Conservation (phyloP, 495 filamentous ascomycete species). For the Aspergillus avenaceus region DNA sequence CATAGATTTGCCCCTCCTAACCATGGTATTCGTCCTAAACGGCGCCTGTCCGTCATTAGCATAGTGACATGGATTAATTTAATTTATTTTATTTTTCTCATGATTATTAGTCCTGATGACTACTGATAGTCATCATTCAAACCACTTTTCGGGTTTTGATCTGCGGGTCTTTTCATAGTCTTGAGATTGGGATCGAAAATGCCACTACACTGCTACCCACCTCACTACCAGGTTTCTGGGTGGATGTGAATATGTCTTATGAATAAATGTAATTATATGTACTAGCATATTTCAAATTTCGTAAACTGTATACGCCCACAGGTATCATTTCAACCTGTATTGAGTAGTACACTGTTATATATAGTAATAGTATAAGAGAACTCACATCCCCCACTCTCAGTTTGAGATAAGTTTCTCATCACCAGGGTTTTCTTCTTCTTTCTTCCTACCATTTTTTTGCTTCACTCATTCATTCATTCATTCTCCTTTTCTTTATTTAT, state of each 20-base stretch:
- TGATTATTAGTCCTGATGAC: background rate
- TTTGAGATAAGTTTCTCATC: too few relatives aligned
- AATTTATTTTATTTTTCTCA: too few relatives aligned
- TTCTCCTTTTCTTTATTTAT: too few relatives aligned
- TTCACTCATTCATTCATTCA: too few relatives aligned
- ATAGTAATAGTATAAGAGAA: too few relatives aligned
- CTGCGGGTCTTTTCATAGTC: background rate
- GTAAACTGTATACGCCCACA: too few relatives aligned
- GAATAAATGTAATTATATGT: background rate
- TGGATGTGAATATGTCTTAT: background rate
- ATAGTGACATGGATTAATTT: constrained; percentile 1
- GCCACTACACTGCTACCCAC: background rate
- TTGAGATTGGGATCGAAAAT: background rate
- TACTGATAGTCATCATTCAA: background rate
- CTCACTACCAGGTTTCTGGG: background rate
- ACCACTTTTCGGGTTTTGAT: background rate
- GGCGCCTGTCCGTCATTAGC: background rate
- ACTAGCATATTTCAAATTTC: background rate
- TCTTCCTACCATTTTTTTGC: too few relatives aligned
- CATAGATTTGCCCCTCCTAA: background rate
- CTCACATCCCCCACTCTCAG: too few relatives aligned
- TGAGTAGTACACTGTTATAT: too few relatives aligned
- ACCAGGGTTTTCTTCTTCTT: too few relatives aligned
- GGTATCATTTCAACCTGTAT: too few relatives aligned
- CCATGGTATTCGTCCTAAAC: background rate